Evolutionary conservation across 2,329 filamentous ascomycete genomes (phyloP), one percentile per base, ranked within the genome.

Genomic region (Claviceps citrina): DNA sequence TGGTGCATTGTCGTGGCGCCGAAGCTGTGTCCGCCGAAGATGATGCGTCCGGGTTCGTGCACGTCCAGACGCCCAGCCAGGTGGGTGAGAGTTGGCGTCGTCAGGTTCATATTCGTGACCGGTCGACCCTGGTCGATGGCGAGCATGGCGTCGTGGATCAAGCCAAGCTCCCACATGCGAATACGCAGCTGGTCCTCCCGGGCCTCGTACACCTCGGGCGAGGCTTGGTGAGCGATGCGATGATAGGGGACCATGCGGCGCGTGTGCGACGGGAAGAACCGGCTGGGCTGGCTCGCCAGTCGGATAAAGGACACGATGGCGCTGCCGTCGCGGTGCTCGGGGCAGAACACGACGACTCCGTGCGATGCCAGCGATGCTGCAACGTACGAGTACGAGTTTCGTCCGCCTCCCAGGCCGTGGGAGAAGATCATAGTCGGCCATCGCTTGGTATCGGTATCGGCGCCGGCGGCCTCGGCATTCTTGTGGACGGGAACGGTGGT

Each of bases 351-450:
- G 7, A 91, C 75, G 18, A 87, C 68, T 31, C 85, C 85, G 51
- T 91, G 78, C 16, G 81, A 85, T 4, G 85, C 82, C 22, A 93
- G 62, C 0, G 82, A 84, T 13, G 82, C 82, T 15, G 73, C 79
- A 19, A 93, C 63, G 52, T 87, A 80, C n/a, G 83, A 89, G 62
- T 93, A 93, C 9, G 83, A 76, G 51, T 91, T 91, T 47, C 83
- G 72, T 44, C 75, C 79, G 28, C 85, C 85, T 28, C 82, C 85
- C 1, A 93, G 67, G 1, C 85, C 85, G 54, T 93, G 85, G 1
- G 84, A 91, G 60, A 93, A 93, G 46, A 93, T 67, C 64, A 85
- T 77, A 0, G 84, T 81, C 0, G 85, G 84, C 80, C 83, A 91
- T 62, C 75, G 65, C 41, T 66, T 62, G 43, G 63, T 60, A 4